These are phyloP conservation scores for Ochetophila trinervis DNA, from an alignment of 306 rosid genomes.

Conservation along the genomic window DNA sequence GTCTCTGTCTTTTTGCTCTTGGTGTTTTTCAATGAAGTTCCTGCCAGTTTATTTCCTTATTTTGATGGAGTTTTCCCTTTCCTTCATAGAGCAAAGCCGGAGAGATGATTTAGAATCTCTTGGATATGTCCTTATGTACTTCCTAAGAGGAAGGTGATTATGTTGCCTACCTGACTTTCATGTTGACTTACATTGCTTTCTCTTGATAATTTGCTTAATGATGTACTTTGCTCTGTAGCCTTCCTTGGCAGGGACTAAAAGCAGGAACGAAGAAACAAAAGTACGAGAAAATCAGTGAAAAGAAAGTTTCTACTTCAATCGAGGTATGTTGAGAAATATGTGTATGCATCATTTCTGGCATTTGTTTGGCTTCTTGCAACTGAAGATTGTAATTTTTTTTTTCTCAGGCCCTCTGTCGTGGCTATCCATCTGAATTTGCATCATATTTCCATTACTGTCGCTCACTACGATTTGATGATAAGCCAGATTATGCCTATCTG, in stretches of 20 bases:
- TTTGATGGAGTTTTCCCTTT: slow-evolving; percentile 25
- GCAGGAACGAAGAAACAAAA: slow-evolving; percentile 97
- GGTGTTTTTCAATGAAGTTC: slow-evolving; percentile 17
- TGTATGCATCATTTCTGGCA: background rate
- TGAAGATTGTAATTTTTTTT: slow-evolving; percentile 32
- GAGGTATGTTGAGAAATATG: slow-evolving; percentile 49
- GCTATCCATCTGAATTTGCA: slow-evolving; percentile 95
- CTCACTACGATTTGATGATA: slow-evolving; percentile 86
- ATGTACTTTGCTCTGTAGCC: slow-evolving; percentile 44
- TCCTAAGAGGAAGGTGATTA: slow-evolving; percentile 89
- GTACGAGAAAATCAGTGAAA: slow-evolving; percentile 89
- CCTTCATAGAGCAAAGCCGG: slow-evolving; percentile 80
- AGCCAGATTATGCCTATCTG: slow-evolving; percentile 94
- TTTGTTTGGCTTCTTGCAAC: slow-evolving; percentile 7
- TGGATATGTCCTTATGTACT: slow-evolving; percentile 94
- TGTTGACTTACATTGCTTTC: slow-evolving; percentile 17
- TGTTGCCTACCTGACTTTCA: slow-evolving; percentile 16
- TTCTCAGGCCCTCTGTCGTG: slow-evolving; percentile 82
- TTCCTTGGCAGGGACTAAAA: slow-evolving; percentile 99
- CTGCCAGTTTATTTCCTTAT: slow-evolving; percentile 23
- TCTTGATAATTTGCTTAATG: slow-evolving; percentile 20
- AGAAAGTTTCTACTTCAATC: slow-evolving; percentile 86
- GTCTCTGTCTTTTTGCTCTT: slow-evolving; percentile 5
- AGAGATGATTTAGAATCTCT: slow-evolving; percentile 98
- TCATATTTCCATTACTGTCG: slow-evolving; percentile 98